Evolutionary conservation across 768 basidiomycete species (phyloP), one percentile per base, ranked within the genome.

Genomic region (Termitomyces sp.): DNA sequence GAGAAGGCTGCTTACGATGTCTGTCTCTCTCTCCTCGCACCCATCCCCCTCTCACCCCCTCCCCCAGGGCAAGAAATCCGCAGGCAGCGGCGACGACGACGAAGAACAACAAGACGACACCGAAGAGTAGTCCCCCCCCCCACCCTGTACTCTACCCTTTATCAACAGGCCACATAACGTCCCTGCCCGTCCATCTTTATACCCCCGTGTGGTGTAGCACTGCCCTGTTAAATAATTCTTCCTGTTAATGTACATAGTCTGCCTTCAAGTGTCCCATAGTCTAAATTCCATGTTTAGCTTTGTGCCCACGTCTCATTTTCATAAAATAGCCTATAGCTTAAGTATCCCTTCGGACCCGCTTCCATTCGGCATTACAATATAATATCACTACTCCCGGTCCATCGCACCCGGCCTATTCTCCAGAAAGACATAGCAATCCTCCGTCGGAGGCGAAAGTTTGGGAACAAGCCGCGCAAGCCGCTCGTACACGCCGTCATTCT

Each of bases 391-490:
- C 41, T n/a, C n/a, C 40, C 19, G 4, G 1, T n/a, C 31, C 3
- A 23, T 33, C 40, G 3, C 12, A 50, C 31, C 7, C 10, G 80
- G 79, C 79, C 78, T 78, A 62, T 88, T 89, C 62, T 76, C 78
- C 64, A 79, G 73, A 75, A 84, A 94, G 45, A 82, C 73, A 62
- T 91, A 96, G 28, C 73, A 70, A 54, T 96, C 94, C 70, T 95
- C 94, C 40, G 82, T 84, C 1, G 84, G 70, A 7, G 91, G 89
- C 5, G 69, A 71, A 11, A 81, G 76, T 67, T 87, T 87, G 1
- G 52, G 52, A 60, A 84, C 85, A 26, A 81, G 57, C 53, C 70
- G 77, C 11, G 79, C 88, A 8, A 94, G 79, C 37, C 74, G 74
- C 64, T 90, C 64, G 89, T 90, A 97, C 26, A 81, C 73, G 14